Base-by-base conservation (phyloP, 768 basidiomycete genomes). In the Hericium alpestre region DNA sequence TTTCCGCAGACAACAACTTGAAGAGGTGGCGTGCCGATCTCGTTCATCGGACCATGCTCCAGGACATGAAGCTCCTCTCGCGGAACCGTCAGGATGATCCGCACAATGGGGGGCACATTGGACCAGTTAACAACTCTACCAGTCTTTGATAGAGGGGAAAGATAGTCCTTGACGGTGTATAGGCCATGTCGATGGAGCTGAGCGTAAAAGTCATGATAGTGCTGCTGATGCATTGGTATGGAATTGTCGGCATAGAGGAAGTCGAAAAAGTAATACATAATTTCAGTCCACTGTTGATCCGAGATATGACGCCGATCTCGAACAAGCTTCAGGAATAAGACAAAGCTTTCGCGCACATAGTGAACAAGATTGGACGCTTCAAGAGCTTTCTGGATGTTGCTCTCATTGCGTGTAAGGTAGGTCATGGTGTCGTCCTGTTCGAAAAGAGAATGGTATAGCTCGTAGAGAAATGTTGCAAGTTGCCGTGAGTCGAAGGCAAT, bases 341-440 rank as follows among this genome's bases (percentile, higher is more conserved):
- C 79, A 52, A 83, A 81, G 39, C 73, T 76, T 38, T 69, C 69
- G 12, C 83, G 74, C 10, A 66, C 72, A 60, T 84, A 82, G 57
- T 78, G 78, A 22, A 74, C 22, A 27, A 70, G 59, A 39, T 57
- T 63, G 11, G 65, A 61, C 12, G 61, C 12, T 16, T 18, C 6
- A 0, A 50, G 6, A 40, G 16, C 40, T 20, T 38, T 32, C 37
- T 32, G n/a, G 41, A 60, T 53, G 20, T 51, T 52, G 9, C 41
- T 56, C 8, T 46, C 11, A 46, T 46, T 46, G 3, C 11, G 16
- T 37, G 13, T 1, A 10, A 38, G 59, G 53, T 58, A 61, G 27
- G 25, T 55, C 40, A 41, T 37, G n/a, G 61, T 10, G 53, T 74
- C 64, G 52, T 81, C 79, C 9, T 72, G 64, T n/a, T 66, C 60